Evolutionary conservation across 371 early-diverging fungal species (phyloP).

Genomic region (Mycotypha africana): DNA sequence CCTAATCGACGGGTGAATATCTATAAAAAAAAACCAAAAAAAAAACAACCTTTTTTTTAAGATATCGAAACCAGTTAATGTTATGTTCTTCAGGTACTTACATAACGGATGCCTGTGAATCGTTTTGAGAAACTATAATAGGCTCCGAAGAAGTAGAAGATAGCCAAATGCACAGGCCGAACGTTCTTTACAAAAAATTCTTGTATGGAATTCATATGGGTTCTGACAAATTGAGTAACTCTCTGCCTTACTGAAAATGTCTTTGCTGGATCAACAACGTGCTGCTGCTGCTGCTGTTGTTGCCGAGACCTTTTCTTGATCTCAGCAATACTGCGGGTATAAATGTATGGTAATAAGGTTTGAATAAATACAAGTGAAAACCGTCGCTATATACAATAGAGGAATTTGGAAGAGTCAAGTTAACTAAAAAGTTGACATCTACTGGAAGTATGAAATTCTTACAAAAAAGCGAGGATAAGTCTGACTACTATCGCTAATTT

Average conservation of each 20-base stretch:
- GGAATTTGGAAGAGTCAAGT: too few species aligned
- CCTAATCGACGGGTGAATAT: conserved; percentile 72
- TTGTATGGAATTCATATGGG: conserved; percentile 22
- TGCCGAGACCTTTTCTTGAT: conserved; percentile 38
- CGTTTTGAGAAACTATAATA: conserved; percentile 79
- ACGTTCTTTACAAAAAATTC: conserved; percentile 37
- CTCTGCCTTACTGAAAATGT: conserved; percentile 1
- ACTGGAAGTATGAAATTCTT: conserved; percentile 1
- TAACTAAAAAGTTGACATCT: not conserved
- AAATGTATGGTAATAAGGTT: conserved; percentile 54
- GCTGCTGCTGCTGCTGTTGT: not conserved
- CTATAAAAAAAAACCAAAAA: conserved; percentile 22
- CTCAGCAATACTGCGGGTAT: conserved; percentile 42
- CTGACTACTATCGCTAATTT: conserved; percentile 41
- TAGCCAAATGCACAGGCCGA: conserved; percentile 64
- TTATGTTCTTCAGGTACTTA: conserved; percentile 20
- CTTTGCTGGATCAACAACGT: not conserved
- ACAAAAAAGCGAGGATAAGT: conserved; percentile 50
- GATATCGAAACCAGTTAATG: too few species aligned
- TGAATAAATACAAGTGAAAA: conserved; percentile 47
- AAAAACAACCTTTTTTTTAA: not conserved
- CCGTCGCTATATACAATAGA: conserved; percentile 50
- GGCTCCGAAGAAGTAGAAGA: conserved; percentile 80
- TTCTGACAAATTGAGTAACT: not conserved
- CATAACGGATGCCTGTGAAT: conserved; percentile 71